Evolutionary conservation across 75 land plant genomes (phyloP), one percentile per base, ranked within the genome.

Genomic region (Cunninghamia lanceolata): DNA sequence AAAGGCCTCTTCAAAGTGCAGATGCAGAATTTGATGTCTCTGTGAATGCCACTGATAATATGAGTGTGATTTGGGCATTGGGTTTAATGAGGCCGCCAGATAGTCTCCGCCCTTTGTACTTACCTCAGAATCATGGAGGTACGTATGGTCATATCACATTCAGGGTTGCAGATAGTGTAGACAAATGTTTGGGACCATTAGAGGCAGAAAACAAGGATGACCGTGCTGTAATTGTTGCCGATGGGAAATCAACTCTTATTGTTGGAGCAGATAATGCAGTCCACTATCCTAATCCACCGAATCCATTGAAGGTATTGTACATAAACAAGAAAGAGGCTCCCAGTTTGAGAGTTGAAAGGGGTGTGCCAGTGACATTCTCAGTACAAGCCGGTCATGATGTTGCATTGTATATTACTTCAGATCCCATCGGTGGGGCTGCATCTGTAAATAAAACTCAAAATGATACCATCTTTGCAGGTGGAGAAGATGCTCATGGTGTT

Each of bases 371-470:
- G 83, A 93, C 89, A 71, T 98, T 98, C 79, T 94, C 97, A 0
- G 87, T 98, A 40, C 97, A 98, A 85, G 99, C 99, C 6, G 99
- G 99, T 13, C 99, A 98, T 88, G 96, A 97, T 90, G 96, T 98
- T 36, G 95, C 99, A 13, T 88, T 98, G 15, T 98, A 95, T 84
- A 86, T 98, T n/a, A 98, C 97, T 38, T 94, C 97, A 42, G 96
- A 95, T 88, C 91, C 90, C 5, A 73, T 98, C 83, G 99, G 99
- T 77, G 99, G 99, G 47, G 92, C 90, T 86, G 89, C 97, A 56
- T 76, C 28, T 63, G 87, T 87, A 17, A 86, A 85, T 78, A 90
- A 91, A 83, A 93, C 92, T 56, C 9, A 21, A 73, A 86, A 87
- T 46, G 97, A 93, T 87, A 87, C 84, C 80, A 87, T 98, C 16